Evolutionary conservation across 805 yeast genomes (phyloP), one percentile per base, ranked within the genome.

Genomic region (Monosporozyma servazzii): DNA sequence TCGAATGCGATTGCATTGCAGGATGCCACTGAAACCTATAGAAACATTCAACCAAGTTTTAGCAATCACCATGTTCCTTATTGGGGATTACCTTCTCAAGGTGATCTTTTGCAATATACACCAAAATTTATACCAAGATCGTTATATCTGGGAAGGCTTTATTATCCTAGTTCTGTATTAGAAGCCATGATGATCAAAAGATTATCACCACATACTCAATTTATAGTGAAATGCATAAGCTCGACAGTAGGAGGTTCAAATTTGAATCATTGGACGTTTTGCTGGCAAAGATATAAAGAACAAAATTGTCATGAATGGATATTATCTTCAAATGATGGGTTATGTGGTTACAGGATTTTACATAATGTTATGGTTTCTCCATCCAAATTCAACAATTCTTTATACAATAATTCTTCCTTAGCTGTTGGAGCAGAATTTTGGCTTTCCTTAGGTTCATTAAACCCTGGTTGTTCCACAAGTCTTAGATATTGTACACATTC

Each of bases 381-480:
- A 9, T 68, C 70, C 21, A 64, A 67, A 48, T 66, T 70, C 39
- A 71, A 65, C 47, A 73, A 72, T 17, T 68, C 75, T 21, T 71
- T 72, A 11, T 73, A 80, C 58, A 82, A 78, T 59, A 80, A 79
- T 53, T 82, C 93, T 13, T 80, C 80, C 44, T 75, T 81, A 0
- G 81, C 89, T 0, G 58, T 87, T 0, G 99, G 99, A 0, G 79
- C 85, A 9, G 99, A 93, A 68, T 56, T 88, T 3, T 93, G 96
- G 91, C 86, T 85, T 58, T 96, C 96, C 1, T 80, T 88, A 0
- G 66, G 76, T 45, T 84, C 86, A 45, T 84, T 88, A 77, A 83
- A 91, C 53, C 97, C 97, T 0, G 98, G 97, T 0, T 64, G 90
- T 18, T 87, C 96, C 0, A 79, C 95, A 1, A 91, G 95, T 0